A percentile compares a stretch with the other conserved stretches of the same genome.
Evolutionary conservation across 371 early-diverging fungal species (phyloP).

Genomic region (Rhizopus microsporus): DNA sequence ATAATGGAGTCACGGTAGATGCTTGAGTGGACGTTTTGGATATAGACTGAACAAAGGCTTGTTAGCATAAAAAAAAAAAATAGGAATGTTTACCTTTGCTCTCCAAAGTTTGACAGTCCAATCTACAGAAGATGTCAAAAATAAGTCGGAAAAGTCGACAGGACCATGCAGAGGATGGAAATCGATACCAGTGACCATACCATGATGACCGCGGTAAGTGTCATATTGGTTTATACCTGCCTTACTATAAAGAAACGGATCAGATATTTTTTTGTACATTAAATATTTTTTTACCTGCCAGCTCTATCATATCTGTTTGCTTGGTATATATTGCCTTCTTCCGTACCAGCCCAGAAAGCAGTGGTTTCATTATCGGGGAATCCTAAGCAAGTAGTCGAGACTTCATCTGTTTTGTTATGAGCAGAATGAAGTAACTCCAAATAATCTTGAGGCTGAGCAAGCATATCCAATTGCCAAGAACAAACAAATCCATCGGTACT

Average conservation of each 20-base stretch:
- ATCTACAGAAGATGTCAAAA: conserved; percentile 88
- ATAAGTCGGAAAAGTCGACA: conserved; percentile 87
- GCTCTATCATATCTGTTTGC: conserved; percentile 94
- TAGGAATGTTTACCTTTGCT: conserved; percentile 58
- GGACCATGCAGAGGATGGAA: conserved; percentile 88
- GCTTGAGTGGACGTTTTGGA: conserved; percentile 64
- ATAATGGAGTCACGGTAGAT: conserved; percentile 67
- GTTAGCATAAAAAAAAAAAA: too few species aligned
- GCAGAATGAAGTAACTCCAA: conserved; percentile 76
- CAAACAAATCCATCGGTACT: conserved; percentile 95
- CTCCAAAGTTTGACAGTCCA: conserved; percentile 97
- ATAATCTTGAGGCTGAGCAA: conserved; percentile 91
- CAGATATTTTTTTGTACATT: neutral
- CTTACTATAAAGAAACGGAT: conserved; percentile 61
- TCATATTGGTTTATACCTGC: conserved; percentile 90
- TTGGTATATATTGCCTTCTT: conserved; percentile 91
- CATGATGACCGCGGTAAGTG: conserved; percentile 86
- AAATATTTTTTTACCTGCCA: conserved; percentile 58
- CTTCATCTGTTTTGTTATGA: conserved; percentile 87
- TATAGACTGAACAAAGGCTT: conserved; percentile 43
- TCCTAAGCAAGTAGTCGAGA: conserved; percentile 85
- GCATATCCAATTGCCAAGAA: conserved; percentile 96
- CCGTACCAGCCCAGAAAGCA: conserved; percentile 95
- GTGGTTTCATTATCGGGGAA: conserved; percentile 93
- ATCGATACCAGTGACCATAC: conserved; percentile 86